Conservation (phyloP, 139 green algal species). For the Yamagishiella unicocca region DNA sequence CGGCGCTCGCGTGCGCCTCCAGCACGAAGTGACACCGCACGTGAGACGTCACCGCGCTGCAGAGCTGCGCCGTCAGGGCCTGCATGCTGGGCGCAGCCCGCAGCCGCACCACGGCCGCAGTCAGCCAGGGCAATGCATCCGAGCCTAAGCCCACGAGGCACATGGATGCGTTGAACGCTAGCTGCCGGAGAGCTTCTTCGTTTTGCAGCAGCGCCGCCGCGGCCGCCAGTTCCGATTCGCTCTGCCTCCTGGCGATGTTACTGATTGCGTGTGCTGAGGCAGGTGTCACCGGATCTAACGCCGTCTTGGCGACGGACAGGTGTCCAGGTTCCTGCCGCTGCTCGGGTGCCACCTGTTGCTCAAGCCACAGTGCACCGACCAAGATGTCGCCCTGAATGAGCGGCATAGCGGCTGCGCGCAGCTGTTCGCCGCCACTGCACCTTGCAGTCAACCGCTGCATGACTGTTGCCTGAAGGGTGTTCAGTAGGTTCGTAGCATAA, state of each 20-base stretch:
- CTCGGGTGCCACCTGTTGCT: too few relatives aligned
- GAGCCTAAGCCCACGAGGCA: neutral
- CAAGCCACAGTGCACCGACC: neutral
- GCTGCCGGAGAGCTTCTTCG: neutral
- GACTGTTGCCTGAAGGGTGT: too few relatives aligned
- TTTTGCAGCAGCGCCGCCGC: neutral
- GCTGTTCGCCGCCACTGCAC: neutral
- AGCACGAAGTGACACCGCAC: neutral
- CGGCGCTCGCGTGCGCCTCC: neutral
- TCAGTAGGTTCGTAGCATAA: too few relatives aligned
- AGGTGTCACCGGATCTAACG: too few relatives aligned
- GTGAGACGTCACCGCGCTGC: neutral
- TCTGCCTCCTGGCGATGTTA: neutral
- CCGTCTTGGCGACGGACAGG: too few relatives aligned
- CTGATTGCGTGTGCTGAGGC: neutral
- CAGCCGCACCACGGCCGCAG: neutral
- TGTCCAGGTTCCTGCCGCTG: too few relatives aligned
- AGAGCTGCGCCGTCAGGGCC: neutral
- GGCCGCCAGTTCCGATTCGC: too few relatives aligned
- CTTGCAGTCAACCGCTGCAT: too few relatives aligned
- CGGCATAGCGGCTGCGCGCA: slow-evolving; percentile 1
- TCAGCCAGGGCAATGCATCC: neutral
- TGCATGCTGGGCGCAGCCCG: slow-evolving; percentile 14
- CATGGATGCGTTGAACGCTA: slow-evolving; percentile 14
- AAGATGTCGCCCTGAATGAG: neutral